Evolutionary conservation across 1,139 yeast species (phyloP).

Genomic region (Petasospora fabianii): DNA sequence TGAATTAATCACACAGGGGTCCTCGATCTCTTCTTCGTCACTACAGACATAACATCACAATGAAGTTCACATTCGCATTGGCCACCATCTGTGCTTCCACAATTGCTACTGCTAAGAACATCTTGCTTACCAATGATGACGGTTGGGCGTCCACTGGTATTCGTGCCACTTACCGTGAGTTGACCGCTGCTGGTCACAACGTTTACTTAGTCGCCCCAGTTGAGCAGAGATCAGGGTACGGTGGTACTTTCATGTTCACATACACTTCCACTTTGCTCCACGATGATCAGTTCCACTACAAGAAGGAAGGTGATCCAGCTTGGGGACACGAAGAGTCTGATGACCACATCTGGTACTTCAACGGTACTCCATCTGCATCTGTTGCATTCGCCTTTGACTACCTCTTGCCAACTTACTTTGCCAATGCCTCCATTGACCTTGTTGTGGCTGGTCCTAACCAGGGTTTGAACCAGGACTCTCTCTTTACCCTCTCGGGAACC

Average conservation of each 20-base stretch:
- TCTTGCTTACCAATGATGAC: slow-evolving; percentile 57
- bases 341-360: slow-evolving; percentile 43
- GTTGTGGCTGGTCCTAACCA: slow-evolving; percentile 47
- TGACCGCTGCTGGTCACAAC: slow-evolving; percentile 51
- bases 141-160: slow-evolving; percentile 58
- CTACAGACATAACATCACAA: too few species aligned
- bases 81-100: slow-evolving; percentile 11
- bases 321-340: slow-evolving; percentile 43
- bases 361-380: slow-evolving; percentile 43
- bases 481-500: slow-evolving; percentile 42
- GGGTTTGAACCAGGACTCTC: slow-evolving; percentile 40
- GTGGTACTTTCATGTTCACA: slow-evolving; percentile 51
- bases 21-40: too few species aligned
- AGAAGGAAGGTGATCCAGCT: slow-evolving; percentile 38
- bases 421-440: slow-evolving; percentile 37
- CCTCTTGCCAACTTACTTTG: slow-evolving; percentile 35
- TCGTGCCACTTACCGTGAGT: slow-evolving; percentile 54
- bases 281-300: slow-evolving; percentile 40
- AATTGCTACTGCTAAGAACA: slow-evolving; percentile 36
- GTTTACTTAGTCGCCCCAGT: slow-evolving; percentile 57
- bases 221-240: slow-evolving; percentile 56
- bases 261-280: slow-evolving; percentile 31
- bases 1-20: too few species aligned
- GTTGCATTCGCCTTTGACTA: slow-evolving; percentile 41
- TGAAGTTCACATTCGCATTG: slow-evolving; percentile 8